Percentiles rank a stretch among this genome's conserved stretches.
phyloP scores from a whole-genome alignment of 139 green algal species.

The Dunaliella primolecta region DNA sequence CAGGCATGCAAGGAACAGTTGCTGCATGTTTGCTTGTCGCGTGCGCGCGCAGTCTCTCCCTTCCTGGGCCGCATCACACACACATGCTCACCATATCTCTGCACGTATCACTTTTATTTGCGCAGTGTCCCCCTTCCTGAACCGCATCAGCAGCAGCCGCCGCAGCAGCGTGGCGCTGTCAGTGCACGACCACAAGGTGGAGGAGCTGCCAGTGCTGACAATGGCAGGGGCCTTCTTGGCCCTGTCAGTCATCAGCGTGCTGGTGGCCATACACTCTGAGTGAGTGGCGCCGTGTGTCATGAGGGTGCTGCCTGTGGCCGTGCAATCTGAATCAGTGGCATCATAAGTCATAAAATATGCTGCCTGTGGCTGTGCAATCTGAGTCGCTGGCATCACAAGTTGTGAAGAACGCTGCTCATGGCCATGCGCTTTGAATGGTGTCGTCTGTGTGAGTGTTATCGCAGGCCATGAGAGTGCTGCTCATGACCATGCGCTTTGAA shows the following conservation, averaged over 20 bases:
- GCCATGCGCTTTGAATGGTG: not conserved
- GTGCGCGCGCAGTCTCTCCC: too few species aligned
- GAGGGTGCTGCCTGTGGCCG: not conserved
- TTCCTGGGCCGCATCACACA: too few species aligned
- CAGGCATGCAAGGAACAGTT: too few species aligned
- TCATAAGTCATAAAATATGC: not conserved
- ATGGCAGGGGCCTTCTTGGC: slow-evolving; percentile 47
- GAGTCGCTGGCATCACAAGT: not conserved
- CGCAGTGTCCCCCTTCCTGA: too few species aligned
- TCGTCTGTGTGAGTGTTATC: not conserved
- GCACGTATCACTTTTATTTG: too few species aligned
- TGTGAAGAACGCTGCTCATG: too few species aligned
- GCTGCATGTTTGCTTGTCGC: too few species aligned
- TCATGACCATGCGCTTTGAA: not conserved
- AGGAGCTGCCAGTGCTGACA: slow-evolving; percentile 53
- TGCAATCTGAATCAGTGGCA: not conserved
- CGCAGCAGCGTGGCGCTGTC: not conserved
- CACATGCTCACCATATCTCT: too few species aligned
- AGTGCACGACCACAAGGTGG: slow-evolving; percentile 16
- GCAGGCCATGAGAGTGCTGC: too few species aligned
- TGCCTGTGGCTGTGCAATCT: not conserved
- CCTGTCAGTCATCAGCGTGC: slow-evolving; percentile 56
- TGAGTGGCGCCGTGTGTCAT: slow-evolving; percentile 24
- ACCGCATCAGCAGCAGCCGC: not conserved
- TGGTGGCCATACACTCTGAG: slow-evolving; percentile 72